A percentile compares a stretch with the other conserved stretches of the same genome.
Conservation (phyloP, 371 early-diverging fungal genomes). For the Rhizopus microsporus region DNA sequence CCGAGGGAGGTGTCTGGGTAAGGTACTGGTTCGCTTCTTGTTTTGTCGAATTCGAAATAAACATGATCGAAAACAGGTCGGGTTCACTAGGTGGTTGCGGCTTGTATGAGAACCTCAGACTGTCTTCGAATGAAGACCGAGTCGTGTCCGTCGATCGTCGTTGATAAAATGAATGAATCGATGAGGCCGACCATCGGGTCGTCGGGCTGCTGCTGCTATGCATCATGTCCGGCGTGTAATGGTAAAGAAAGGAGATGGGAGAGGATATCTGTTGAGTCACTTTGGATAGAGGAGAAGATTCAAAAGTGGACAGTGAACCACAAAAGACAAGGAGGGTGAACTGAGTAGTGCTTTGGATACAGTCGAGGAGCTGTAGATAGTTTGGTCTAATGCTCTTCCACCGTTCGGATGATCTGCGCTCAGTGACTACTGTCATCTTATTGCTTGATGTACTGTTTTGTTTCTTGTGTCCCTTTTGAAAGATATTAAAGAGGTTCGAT, state of each 20-base stretch:
- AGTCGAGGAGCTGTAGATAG: conserved; percentile 27
- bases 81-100: neutral
- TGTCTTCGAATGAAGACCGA: neutral
- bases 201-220: neutral
- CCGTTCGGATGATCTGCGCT: conserved; percentile 15
- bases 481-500: conserved; percentile 1
- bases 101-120: neutral
- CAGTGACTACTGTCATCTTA: neutral
- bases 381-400: conserved; percentile 41
- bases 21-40: conserved; percentile 27
- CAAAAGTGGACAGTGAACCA: conserved; percentile 8
- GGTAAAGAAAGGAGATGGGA: conserved; percentile 30
- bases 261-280: conserved; percentile 23
- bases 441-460: neutral
- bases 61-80: conserved; percentile 21
- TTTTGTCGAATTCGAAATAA: conserved; percentile 28
- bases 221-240: conserved; percentile 10
- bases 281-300: conserved; percentile 1
- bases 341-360: conserved; percentile 14
- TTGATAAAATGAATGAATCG: neutral
- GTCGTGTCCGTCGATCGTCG: neutral
- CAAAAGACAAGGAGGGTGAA: conserved; percentile 44
- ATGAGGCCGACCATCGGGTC: neutral
- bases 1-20: conserved; percentile 16
- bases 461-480: conserved; percentile 9